Conservation (phyloP, 2,329 filamentous ascomycete genomes). For the Aschersonia sp. region DNA sequence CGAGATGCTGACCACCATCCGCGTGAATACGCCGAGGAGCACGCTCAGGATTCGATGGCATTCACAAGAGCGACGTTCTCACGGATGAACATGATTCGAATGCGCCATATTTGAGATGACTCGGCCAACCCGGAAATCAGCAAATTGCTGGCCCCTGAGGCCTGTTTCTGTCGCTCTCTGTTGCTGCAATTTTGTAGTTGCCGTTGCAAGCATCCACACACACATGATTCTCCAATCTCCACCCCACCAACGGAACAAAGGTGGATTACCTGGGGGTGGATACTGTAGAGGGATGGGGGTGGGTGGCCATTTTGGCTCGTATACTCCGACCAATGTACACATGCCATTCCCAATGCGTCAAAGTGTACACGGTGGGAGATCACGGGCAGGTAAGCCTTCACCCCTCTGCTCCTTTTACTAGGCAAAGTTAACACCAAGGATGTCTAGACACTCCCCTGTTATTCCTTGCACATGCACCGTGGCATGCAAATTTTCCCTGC, state of each 20-base stretch:
- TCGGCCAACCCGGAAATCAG: background rate
- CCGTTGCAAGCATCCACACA: background rate
- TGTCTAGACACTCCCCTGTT: background rate
- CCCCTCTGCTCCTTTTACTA: background rate
- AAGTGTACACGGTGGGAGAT: background rate
- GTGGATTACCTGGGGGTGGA: background rate
- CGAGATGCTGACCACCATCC: background rate
- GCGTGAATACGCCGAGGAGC: background rate
- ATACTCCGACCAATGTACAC: background rate
- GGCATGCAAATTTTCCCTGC: background rate
- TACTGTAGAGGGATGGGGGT: background rate
- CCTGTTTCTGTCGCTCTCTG: background rate
- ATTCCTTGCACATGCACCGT: background rate
- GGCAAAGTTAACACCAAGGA: background rate
- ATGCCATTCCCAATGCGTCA: background rate
- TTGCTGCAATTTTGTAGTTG: background rate
- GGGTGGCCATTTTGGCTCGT: background rate
- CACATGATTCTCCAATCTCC: background rate
- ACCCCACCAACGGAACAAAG: constrained; percentile 1
- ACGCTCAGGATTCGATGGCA: background rate
- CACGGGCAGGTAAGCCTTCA: background rate
- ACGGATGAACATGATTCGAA: background rate
- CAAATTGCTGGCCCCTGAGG: background rate
- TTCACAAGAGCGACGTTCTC: background rate
- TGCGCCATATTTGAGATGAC: background rate